phyloP scores from a whole-genome alignment of 495 filamentous ascomycete genomes.

The Penicillium canescens region DNA sequence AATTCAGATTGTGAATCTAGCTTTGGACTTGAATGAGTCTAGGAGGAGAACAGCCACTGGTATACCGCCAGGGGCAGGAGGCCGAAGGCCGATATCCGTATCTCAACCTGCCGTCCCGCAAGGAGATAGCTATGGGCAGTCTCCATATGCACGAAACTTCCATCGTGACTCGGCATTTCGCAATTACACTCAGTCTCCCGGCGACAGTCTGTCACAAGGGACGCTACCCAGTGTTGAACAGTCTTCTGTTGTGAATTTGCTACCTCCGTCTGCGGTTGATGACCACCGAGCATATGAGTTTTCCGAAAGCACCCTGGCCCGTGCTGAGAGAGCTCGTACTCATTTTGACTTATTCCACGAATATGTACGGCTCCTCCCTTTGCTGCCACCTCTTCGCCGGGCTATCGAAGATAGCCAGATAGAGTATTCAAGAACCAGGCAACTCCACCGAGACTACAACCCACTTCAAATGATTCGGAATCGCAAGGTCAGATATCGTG shows the following conservation, averaged over 20 bases:
- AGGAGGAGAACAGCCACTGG: conserved; percentile 57
- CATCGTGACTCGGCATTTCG: conserved; percentile 17
- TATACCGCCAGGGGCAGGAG: conserved; percentile 52
- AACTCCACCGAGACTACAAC: conserved; percentile 63
- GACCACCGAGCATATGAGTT: conserved; percentile 56
- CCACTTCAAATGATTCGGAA: conserved; percentile 88
- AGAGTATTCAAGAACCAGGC: conserved; percentile 4
- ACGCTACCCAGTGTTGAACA: conserved; percentile 10
- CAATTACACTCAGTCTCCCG: conserved; percentile 14
- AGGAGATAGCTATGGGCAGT: conserved; percentile 18
- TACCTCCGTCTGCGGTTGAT: conserved; percentile 32
- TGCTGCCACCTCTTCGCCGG: conserved; percentile 63
- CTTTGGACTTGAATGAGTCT: conserved; percentile 84
- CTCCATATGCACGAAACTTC: conserved; percentile 13
- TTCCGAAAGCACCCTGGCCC: conserved; percentile 72
- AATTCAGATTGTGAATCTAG: conserved; percentile 86
- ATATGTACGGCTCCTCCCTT: conserved; percentile 73
- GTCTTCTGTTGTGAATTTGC: conserved; percentile 28
- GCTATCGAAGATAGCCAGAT: background rate
- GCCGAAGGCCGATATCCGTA: conserved; percentile 45
- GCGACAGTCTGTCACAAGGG: conserved; percentile 11
- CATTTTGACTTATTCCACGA: conserved; percentile 79
- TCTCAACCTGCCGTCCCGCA: conserved; percentile 19
- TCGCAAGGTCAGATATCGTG: conserved; percentile 72
- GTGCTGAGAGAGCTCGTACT: conserved; percentile 75